phyloP scores from a whole-genome alignment of 495 filamentous ascomycete species.

The Hypoxylon subgilvum region DNA sequence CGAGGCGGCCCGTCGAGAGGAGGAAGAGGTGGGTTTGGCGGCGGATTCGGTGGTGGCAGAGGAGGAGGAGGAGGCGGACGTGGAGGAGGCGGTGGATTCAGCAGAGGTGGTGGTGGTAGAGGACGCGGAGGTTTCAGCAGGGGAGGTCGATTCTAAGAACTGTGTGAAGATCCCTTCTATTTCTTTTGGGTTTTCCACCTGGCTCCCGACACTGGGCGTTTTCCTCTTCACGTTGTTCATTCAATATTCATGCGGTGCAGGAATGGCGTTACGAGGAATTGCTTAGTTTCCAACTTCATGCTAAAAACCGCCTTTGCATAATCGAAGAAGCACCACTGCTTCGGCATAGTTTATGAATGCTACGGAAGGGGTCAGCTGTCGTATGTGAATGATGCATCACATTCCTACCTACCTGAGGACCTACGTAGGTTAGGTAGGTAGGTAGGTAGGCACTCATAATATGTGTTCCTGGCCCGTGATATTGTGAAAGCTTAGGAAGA shows the following conservation, averaged over 20 bases:
- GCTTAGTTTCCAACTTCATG: not conserved
- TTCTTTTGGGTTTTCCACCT: not conserved
- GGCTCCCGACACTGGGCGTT: not conserved
- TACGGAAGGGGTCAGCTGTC: too few relatives aligned
- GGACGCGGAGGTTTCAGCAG: constrained; percentile 43
- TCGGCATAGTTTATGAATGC: too few relatives aligned
- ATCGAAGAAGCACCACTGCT: not conserved
- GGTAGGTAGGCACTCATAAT: too few relatives aligned
- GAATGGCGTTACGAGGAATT: constrained; percentile 39
- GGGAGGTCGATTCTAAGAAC: constrained; percentile 31
- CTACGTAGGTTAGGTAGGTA: too few relatives aligned
- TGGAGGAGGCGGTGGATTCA: constrained; percentile 33
- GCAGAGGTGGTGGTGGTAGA: constrained; percentile 39
- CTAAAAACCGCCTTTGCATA: too few relatives aligned
- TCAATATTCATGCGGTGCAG: constrained; percentile 32
- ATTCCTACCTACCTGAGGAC: too few relatives aligned
- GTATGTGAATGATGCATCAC: too few relatives aligned
- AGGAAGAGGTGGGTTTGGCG: constrained; percentile 34
- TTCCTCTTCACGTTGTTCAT: not conserved
- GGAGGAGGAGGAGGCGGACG: constrained; percentile 38
- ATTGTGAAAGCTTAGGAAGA: too few relatives aligned
- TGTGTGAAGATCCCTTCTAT: constrained; percentile 1
- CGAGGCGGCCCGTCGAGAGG: constrained; percentile 30
- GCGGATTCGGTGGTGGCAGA: constrained; percentile 30
- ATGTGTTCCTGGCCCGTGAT: too few relatives aligned